These are phyloP conservation scores for Dendrobium chrysotoxum DNA, from an alignment of 106 monocot genomes.

Conservation along the genomic window DNA sequence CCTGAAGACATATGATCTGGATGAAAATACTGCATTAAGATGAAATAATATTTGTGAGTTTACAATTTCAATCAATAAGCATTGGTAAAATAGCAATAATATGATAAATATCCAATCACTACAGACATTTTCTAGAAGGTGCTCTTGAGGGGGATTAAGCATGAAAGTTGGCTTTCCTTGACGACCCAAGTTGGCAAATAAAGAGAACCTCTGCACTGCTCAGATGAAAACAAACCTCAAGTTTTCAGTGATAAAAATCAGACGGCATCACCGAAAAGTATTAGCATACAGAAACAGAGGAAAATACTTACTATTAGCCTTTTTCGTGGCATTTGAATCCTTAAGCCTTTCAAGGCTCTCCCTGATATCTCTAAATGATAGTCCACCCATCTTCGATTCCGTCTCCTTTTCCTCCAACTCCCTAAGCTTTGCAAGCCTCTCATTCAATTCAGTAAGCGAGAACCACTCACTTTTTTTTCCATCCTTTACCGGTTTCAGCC, in stretches of 20 bases:
- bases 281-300: not conserved
- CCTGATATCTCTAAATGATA: conserved; percentile 25
- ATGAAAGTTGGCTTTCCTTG: conserved; percentile 40
- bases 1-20: conserved; percentile 89
- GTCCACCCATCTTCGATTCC: conserved; percentile 21
- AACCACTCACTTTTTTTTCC: conserved; percentile 41
- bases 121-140: conserved; percentile 73
- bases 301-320: conserved; percentile 14
- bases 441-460: conserved; percentile 62
- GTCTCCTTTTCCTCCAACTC: conserved; percentile 57
- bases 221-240: conserved; percentile 9
- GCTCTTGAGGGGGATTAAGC: conserved; percentile 63
- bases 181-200: conserved; percentile 39
- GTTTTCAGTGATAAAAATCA: not conserved
- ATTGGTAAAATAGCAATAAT: not conserved
- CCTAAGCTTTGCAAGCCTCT: conserved; percentile 71
- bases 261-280: conserved; percentile 6
- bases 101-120: not conserved
- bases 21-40: conserved; percentile 66
- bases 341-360: conserved; percentile 33
- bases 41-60: not conserved
- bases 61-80: not conserved
- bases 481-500: conserved; percentile 34
- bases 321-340: conserved; percentile 18
- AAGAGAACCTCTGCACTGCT: conserved; percentile 41